Evolutionary conservation across 2,329 filamentous ascomycete genomes (phyloP).

Genomic region (Tetracladium maxilliforme): DNA sequence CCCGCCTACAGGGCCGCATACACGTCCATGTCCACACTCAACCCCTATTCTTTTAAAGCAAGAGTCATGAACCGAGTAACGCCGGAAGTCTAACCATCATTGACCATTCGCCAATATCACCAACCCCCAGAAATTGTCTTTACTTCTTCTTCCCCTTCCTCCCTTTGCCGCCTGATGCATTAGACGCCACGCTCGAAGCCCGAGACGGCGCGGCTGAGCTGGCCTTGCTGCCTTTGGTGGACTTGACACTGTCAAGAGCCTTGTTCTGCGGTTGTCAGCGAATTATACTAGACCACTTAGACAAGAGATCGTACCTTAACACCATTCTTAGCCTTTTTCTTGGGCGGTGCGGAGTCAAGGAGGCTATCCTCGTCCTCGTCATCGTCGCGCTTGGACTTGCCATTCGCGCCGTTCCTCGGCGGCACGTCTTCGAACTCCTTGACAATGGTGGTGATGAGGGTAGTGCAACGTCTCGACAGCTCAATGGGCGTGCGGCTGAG

Average conservation of each 20-base stretch:
- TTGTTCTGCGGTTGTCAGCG: slow-evolving; percentile 55
- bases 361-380: slow-evolving; percentile 74
- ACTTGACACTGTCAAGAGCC: slow-evolving; percentile 78
- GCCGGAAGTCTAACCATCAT: background rate
- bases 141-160: slow-evolving; percentile 38
- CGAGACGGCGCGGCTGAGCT: slow-evolving; percentile 67
- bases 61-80: background rate
- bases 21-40: background rate
- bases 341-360: slow-evolving; percentile 67
- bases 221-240: slow-evolving; percentile 50
- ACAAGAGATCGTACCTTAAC: slow-evolving; percentile 50
- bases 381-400: slow-evolving; percentile 66
- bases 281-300: background rate
- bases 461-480: slow-evolving; percentile 83
- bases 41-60: background rate
- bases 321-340: slow-evolving; percentile 86
- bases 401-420: slow-evolving; percentile 37
- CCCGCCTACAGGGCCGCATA: background rate
- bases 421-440: slow-evolving; percentile 73
- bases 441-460: slow-evolving; percentile 83
- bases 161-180: slow-evolving; percentile 37
- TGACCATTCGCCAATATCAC: background rate
- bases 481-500: slow-evolving; percentile 86
- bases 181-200: slow-evolving; percentile 78
- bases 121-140: slow-evolving; percentile 1